phyloP scores from a whole-genome alignment of 139 green algal species.

The Spirogloea muscicola region DNA sequence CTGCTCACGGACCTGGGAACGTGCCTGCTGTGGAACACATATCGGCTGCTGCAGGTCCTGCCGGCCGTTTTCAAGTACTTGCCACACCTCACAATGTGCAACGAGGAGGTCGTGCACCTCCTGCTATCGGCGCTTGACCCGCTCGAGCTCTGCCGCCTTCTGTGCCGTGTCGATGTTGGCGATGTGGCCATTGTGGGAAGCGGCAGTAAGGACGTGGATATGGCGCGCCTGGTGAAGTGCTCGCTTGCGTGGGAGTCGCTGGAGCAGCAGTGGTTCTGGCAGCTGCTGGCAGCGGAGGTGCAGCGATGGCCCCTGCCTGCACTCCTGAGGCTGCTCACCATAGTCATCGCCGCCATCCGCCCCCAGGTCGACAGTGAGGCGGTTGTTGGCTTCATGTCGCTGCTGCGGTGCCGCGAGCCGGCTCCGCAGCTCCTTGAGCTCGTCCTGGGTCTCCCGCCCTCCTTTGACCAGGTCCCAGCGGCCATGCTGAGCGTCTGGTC shows the following conservation, averaged over 20 bases:
- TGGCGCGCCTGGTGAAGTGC: not conserved
- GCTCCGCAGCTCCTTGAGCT: not conserved
- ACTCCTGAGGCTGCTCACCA: not conserved
- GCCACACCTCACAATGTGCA: slow-evolving; percentile 15
- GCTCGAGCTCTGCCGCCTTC: not conserved
- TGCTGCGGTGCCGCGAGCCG: not conserved
- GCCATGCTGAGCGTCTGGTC: slow-evolving; percentile 4
- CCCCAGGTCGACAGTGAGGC: not conserved
- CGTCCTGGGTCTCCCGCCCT: not conserved
- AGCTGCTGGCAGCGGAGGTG: slow-evolving; percentile 5
- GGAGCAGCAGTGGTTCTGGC: slow-evolving; percentile 17
- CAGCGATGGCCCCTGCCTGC: not conserved
- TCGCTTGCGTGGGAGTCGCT: slow-evolving; percentile 12
- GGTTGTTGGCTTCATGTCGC: not conserved
- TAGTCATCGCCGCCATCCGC: not conserved
- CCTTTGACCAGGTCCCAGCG: not conserved
- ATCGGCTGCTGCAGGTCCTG: slow-evolving; percentile 15
- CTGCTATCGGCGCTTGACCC: slow-evolving; percentile 3
- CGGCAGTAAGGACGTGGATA: not conserved
- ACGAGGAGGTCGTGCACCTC: slow-evolving; percentile 15
- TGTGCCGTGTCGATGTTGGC: not conserved
- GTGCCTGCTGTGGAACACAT: slow-evolving; percentile 24
- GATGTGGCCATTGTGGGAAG: slow-evolving; percentile 18
- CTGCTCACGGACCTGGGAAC: not conserved
- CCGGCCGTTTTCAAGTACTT: slow-evolving; percentile 24